Evolutionary conservation across 148 eudicot species (phyloP), one percentile per base, ranked within the genome.

Genomic region (Spergularia bocconei): DNA sequence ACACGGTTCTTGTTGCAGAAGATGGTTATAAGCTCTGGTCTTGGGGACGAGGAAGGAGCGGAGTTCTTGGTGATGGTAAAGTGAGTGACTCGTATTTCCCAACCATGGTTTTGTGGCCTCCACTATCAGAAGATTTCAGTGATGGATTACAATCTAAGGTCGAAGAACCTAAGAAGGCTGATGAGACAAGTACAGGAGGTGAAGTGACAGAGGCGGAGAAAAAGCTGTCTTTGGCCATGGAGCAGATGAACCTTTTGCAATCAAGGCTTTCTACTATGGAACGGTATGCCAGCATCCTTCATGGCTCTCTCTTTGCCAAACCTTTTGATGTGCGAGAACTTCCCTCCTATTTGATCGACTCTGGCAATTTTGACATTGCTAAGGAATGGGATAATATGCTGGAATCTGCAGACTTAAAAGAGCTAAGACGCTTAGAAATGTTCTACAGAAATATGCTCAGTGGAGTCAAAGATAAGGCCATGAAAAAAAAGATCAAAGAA

Each of bases 11-110:
- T 79, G 82, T 86, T 53, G 89, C 80, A 21, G 89, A 84, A 64
- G 85, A 84, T 25, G 98, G 98, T 61, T 85, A 81, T 77, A 85
- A 84, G 67, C 87, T 91, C 69, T 93, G 90, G 87, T 85, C 98
- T 47, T 90, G 98, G 98, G 98, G 98, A 33, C 82, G 98, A 70
- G 98, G 93, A 72, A 75, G 92, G 76, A 90, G 96, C 60, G 96
- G 96, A 36, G 92, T 89, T 55, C 91, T 93, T 19, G 93, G 98
- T 53, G 81, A 83, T 75, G 96, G 92, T 25, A 89, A 71, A 69
- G 63, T 50, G 3, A 59, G 54, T 12, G 93, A 91, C 76, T 85
- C 83, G 39, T 88, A 81, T 69, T 44, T 79, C 59, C 96, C 98
- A 0, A 80, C 78, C 11, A 23, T 79, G 70, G 98, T 81, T 25